Base-by-base conservation (phyloP, 306 rosid species). In the Prunus campanulata region DNA sequence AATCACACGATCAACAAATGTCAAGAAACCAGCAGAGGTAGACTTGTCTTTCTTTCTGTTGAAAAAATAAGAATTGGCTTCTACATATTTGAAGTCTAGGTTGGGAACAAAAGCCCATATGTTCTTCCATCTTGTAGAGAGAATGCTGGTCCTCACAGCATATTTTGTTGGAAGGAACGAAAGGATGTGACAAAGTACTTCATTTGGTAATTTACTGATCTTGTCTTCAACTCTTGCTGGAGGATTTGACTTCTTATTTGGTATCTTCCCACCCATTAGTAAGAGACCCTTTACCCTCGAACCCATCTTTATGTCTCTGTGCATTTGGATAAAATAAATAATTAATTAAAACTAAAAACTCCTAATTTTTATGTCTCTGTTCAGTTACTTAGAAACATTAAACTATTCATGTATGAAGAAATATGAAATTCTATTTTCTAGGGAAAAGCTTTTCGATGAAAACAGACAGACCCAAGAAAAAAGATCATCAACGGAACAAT, bases 401-500 rank as follows among this genome's bases (percentile, higher is more conserved):
- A 52, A 18, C 57, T 52, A 18, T 52, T 52, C 7, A 18, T 52
- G 57, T 6, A 16, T 52, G 57, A 2, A 52, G 8, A 18, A 18
- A 5, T 16, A 52, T 18, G 57, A 7, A 18, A 52, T 52, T 52
- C 22, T 52, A 51, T 5, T 51, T 51, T 51, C 56, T 16, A 51
- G 20, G 19, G 56, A 52, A 15, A 18, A 52, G 57, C 19, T 52
- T 6, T 52, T 52, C 57, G 0, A 18, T 5, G 57, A 18, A 51
- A 51, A 51, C 20, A 16, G 8, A 51, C 57, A 51, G 57, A 18
- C 57, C 57, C 20, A 18, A 15, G 8, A 51, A 51, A n/a, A 52
- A 18, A 16, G 0, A 16, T 11, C 19, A 55, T 2, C 61, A 55
- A 55, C 0, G 3, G 3, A 8, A 55, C 1, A 2, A 0, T n/a